Evolutionary conservation across 768 basidiomycete species (phyloP).

Genomic region (Mycena chlorophos): DNA sequence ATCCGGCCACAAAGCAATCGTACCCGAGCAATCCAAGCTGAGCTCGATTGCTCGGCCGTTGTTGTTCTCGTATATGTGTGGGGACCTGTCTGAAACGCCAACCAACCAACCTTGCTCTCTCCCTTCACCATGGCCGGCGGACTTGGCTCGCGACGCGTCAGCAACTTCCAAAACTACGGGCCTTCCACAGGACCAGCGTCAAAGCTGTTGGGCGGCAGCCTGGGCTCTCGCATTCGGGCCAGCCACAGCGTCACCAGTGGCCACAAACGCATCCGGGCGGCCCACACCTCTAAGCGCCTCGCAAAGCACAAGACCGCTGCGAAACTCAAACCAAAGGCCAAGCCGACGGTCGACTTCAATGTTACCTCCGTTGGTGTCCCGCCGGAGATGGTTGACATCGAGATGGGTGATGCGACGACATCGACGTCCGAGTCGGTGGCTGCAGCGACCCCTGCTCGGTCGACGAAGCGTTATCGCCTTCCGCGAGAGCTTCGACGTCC

Average conservation of each 20-base stretch:
- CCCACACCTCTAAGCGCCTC: constrained; percentile 5
- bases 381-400: constrained; percentile 17
- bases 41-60: background rate
- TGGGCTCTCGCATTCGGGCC: constrained; percentile 14
- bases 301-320: constrained; percentile 6
- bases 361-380: constrained; percentile 19
- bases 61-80: background rate
- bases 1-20: no score
- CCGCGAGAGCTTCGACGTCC: constrained; percentile 51
- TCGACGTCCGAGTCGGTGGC: no score
- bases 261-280: background rate
- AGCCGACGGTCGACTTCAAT: constrained; percentile 13
- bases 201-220: constrained; percentile 8
- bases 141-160: background rate
- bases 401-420: constrained; percentile 22
- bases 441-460: constrained; percentile 5
- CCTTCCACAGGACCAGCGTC: constrained; percentile 1
- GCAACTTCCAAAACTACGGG: constrained; percentile 17
- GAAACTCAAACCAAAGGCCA: constrained; percentile 2
- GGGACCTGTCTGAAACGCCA: background rate
- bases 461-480: constrained; percentile 36
- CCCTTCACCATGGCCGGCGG: background rate
- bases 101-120: background rate
- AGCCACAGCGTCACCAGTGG: constrained; percentile 5
- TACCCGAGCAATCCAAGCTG: constrained; percentile 4